Evolutionary conservation across 441 rosid species (phyloP).

Genomic region (Gossypium schwendimanii): DNA sequence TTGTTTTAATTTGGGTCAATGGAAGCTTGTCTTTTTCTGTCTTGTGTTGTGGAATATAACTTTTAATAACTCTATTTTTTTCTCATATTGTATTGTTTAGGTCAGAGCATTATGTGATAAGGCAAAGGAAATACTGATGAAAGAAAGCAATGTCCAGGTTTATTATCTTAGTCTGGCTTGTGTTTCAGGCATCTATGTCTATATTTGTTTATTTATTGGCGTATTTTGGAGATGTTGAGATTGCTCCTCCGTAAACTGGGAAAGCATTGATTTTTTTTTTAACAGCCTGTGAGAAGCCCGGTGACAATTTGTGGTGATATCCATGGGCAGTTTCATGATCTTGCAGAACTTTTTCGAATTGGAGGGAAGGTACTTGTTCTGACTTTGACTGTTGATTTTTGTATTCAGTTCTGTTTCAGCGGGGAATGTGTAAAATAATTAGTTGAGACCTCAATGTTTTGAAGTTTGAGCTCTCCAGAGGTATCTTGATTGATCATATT

Average conservation of each 20-base stretch:
- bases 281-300: constrained; percentile 66
- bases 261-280: constrained; percentile 7
- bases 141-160: constrained; percentile 77
- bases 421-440: constrained; percentile 12
- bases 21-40: not conserved
- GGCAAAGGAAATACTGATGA: constrained; percentile 67
- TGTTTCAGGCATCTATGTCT: not conserved
- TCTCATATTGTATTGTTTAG: constrained; percentile 26
- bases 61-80: not conserved
- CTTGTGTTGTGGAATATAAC: not conserved
- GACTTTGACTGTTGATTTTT: constrained; percentile 3
- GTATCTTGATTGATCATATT: constrained; percentile 13
- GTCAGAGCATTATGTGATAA: constrained; percentile 67
- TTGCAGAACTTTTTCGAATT: constrained; percentile 62
- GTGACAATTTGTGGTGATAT: constrained; percentile 72
- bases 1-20: not conserved
- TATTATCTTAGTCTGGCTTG: constrained; percentile 1
- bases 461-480: constrained; percentile 25
- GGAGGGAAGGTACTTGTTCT: constrained; percentile 48
- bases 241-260: constrained; percentile 6
- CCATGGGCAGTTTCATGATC: constrained; percentile 74
- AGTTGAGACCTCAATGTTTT: constrained; percentile 18
- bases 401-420: constrained; percentile 11
- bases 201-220: not conserved
- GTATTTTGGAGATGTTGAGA: not conserved